Percentiles rank a stretch among this genome's conserved stretches.
Conservation (phyloP, 2,329 filamentous ascomycete genomes). For the Aspergillus eucalypticola region DNA sequence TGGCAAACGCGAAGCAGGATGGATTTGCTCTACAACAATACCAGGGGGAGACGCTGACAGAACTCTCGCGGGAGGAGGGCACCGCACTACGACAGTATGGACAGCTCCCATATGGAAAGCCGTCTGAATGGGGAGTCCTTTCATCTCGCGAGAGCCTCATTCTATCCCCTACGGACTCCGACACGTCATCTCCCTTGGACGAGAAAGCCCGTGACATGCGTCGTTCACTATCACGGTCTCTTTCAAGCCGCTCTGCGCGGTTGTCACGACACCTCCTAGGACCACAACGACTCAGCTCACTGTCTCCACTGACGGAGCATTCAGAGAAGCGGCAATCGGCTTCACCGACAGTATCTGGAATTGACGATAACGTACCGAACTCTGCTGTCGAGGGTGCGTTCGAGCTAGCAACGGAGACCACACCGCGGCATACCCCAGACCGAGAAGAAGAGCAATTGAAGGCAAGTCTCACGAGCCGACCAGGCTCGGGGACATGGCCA, state of each 20-base stretch:
- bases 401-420: conserved; percentile 39
- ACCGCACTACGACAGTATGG: conserved; percentile 34
- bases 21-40: conserved; percentile 24
- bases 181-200: conserved; percentile 23
- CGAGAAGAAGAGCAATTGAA: conserved; percentile 26
- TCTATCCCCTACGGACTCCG: conserved; percentile 21
- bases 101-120: conserved; percentile 36
- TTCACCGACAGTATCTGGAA: conserved; percentile 18
- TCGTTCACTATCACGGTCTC: conserved; percentile 36
- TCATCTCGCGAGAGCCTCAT: conserved; percentile 34
- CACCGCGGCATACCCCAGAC: conserved; percentile 39
- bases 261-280: conserved; percentile 31
- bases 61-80: conserved; percentile 35
- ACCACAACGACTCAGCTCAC: conserved; percentile 30
- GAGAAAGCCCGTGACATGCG: conserved; percentile 36
- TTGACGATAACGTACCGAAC: conserved; percentile 33
- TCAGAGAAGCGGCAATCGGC: conserved; percentile 21
- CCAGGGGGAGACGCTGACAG: conserved; percentile 32
- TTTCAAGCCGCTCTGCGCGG: conserved; percentile 29
- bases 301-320: conserved; percentile 36
- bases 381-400: conserved; percentile 39
- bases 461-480: conserved; percentile 28
- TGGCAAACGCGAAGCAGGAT: conserved; percentile 27
- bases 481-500: conserved; percentile 35
- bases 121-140: conserved; percentile 38